These are phyloP conservation scores for Colletotrichum chlorophyti DNA, from an alignment of 2,329 filamentous ascomycete species.

Conservation along the genomic window DNA sequence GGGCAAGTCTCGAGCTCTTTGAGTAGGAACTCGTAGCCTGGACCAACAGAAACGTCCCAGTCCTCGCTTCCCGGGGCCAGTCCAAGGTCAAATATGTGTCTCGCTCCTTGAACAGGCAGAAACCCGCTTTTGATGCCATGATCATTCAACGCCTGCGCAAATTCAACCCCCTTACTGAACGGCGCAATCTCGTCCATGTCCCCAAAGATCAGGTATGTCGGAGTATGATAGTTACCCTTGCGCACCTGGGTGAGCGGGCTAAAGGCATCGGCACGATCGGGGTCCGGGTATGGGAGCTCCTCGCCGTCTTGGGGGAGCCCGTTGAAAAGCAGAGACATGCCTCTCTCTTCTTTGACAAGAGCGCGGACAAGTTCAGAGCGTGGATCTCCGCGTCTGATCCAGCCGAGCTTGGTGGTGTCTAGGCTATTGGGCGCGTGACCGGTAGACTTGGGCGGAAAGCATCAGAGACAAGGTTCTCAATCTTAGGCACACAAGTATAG, in stretches of 20 bases:
- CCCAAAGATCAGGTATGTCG: constrained; percentile 31
- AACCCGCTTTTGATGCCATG: constrained; percentile 23
- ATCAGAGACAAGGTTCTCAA: too few species aligned
- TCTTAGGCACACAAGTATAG: too few species aligned
- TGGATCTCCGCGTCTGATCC: constrained; percentile 28
- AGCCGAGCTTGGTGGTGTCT: constrained; percentile 30
- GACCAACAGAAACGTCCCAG: constrained; percentile 28
- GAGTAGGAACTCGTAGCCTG: constrained; percentile 22
- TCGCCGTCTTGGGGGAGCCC: constrained; percentile 20
- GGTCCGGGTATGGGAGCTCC: constrained; percentile 14
- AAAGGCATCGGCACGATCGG: constrained; percentile 23
- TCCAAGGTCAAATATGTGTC: constrained; percentile 31
- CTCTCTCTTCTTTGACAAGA: constrained; percentile 30
- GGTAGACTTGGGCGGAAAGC: too few species aligned
- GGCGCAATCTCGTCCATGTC: constrained; percentile 32
- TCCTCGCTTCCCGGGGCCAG: constrained; percentile 27
- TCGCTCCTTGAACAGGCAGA: constrained; percentile 25
- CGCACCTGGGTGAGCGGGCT: constrained; percentile 31
- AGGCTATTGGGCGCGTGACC: constrained; percentile 28
- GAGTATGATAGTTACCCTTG: constrained; percentile 28
- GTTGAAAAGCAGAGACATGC: constrained; percentile 31
- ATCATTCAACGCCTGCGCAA: constrained; percentile 11
- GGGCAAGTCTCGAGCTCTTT: not conserved
- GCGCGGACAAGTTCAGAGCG: constrained; percentile 31
- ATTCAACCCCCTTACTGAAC: constrained; percentile 25